Base-by-base conservation (phyloP, 768 basidiomycete species). In the Mycena crocata region DNA sequence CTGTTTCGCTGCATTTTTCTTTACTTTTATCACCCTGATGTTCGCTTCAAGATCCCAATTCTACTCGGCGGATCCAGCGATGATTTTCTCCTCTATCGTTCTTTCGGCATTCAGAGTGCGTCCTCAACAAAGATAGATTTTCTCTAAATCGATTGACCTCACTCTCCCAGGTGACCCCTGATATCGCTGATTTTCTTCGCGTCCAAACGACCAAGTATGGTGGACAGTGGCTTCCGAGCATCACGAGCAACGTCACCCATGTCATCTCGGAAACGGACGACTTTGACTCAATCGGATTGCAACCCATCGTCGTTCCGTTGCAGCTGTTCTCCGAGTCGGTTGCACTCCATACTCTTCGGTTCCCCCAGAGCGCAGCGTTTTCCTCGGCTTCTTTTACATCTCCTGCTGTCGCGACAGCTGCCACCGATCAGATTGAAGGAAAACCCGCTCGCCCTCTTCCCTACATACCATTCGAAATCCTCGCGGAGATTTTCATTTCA, bases 401-500 rank as follows among this genome's bases (percentile, higher is more conserved):
- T 14, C 44, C 8, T 30, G 13, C 8, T 32, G 7, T 19, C 8
- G 31, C 31, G n/a, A 23, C 5, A 34, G 12, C 49, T 21, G 26
- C 44, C 15, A 6, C 17, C 15, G 4, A 50, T 3, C 14, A 30
- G 32, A 30, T 31, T 13, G 32, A 19, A 50, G 3, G 12, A 3
- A 21, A 26, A 17, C 12, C 19, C 30, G 5, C 15, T 13, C 31
- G 10, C 19, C 52, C 55, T 5, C 39, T 56, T 35, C 55, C 55
- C 6, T 44, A 28, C 23, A 1, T 61, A 4, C 59, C 59, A 3
- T 61, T 51, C 39, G 59, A 61, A 34, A 61, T 61, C 23, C 4
- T 61, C 30, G 17, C n/a, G 1, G 44, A 61, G 44, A 52, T 61
- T 21, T 28, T 28, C 19, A 17, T 52, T n/a, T 24, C 23, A 6